phyloP scores from a whole-genome alignment of 1,284 basidiomycete genomes.

The Cryptococcus wingfieldii region DNA sequence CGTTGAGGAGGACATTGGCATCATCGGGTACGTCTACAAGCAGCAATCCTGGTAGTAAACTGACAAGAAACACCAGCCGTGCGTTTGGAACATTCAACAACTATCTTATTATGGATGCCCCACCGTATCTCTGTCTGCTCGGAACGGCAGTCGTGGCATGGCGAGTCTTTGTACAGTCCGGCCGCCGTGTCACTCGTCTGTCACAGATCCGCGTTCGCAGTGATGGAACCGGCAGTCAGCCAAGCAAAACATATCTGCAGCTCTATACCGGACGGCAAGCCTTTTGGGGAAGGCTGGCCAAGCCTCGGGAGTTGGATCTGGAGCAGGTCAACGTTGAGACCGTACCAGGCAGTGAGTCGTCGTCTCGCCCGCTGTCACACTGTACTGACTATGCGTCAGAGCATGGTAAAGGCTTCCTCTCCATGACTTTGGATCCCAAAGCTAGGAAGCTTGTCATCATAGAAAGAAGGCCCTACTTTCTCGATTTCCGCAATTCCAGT shows the following conservation, averaged over 20 bases:
- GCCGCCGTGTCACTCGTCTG: constrained; percentile 5
- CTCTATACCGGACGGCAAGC: constrained; percentile 5
- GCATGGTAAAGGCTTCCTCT: background rate
- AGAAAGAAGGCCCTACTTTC: constrained; percentile 12
- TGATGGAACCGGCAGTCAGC: background rate
- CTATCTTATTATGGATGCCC: constrained; percentile 5
- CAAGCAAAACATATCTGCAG: background rate
- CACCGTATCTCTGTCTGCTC: constrained; percentile 2
- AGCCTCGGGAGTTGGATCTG: constrained; percentile 5
- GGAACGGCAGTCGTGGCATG: constrained; percentile 4
- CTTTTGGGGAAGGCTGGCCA: constrained; percentile 1
- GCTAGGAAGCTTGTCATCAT: background rate
- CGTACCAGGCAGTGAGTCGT: constrained; percentile 2
- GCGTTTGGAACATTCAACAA: constrained; percentile 11
- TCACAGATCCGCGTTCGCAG: constrained; percentile 2
- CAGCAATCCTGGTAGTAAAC: background rate
- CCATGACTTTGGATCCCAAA: background rate
- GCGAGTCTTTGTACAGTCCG: background rate
- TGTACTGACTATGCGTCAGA: background rate
- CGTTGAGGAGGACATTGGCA: background rate
- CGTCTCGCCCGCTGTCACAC: background rate
- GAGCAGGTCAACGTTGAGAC: background rate
- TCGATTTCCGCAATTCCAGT: constrained; percentile 13
- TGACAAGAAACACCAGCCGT: background rate
- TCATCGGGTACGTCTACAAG: constrained; percentile 3